Evolutionary conservation across 2,329 filamentous ascomycete species (phyloP), one percentile per base, ranked within the genome.

Genomic region (Clathrospora elynae): DNA sequence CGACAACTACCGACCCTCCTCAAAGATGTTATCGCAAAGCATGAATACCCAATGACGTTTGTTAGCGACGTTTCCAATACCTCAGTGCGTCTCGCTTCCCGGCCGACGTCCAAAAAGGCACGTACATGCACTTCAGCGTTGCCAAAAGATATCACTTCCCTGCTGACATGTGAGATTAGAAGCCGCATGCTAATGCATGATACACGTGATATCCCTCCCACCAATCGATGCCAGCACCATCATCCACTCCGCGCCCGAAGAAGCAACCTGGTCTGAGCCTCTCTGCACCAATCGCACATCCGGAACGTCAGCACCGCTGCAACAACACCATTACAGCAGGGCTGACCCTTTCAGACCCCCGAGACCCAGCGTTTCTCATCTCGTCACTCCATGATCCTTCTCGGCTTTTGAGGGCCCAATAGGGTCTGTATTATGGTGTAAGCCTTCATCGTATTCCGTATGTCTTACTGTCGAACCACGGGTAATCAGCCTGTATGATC

Each of bases 401-500:
- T 53, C 55, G 47, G 52, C 54, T 54, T 39, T 41, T 47, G 40
- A 18, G 32, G 34, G 19, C 26, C 54, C 40, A 57, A 53, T 47
- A 31, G 37, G 24, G 20, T 22, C 33, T 28, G n/a, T 31, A 34
- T 35, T 35, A 23, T 14, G 26, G 35, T 32, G 26, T 35, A 22
- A 40, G 46, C 37, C 41, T 35, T 26, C 26, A 43, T 24, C 25
- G 26, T 49, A 31, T 37, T 45, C 42, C 30, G 45, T 44, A 47
- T 39, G 32, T 41, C 35, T 53, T 52, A 55, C 55, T 54, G 47
- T 52, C 53, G 56, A 55, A 54, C 56, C 57, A 54, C 35, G 26
- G 35, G 26, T 44, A 39, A 49, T 54, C 51, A 51, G 47, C 50
- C 53, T 47, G 46, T 25, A 42, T 49, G 38, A 35, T 25, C 20